phyloP scores from a whole-genome alignment of 768 basidiomycete species.

The Pleurotus salmoneostramineus region DNA sequence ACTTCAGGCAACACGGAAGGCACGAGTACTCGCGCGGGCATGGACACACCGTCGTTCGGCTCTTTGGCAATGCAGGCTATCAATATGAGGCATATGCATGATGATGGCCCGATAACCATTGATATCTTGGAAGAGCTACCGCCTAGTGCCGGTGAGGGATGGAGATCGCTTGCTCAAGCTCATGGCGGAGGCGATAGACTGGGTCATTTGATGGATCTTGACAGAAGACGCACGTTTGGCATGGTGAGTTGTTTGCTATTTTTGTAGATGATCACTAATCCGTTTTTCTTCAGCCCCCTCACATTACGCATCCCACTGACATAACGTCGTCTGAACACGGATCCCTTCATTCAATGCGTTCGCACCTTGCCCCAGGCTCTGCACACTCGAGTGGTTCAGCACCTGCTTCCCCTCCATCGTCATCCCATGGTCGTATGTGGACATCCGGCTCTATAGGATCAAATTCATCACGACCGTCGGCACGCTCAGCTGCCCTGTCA shows the following conservation, averaged over 20 bases:
- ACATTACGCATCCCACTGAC: conserved; percentile 35
- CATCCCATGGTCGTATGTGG: conserved; percentile 9
- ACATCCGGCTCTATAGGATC: conserved; percentile 41
- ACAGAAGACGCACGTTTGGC: conserved; percentile 58
- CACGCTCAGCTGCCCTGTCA: conserved; percentile 32
- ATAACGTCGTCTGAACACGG: conserved; percentile 53
- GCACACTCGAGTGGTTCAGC: conserved; percentile 50
- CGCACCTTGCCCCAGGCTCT: conserved; percentile 46
- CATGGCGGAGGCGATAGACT: conserved; percentile 15
- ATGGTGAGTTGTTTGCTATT: conserved; percentile 37
- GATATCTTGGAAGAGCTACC: conserved; percentile 71
- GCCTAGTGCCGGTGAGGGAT: conserved; percentile 55
- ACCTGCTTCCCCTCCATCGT: conserved; percentile 36
- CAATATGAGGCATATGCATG: conserved; percentile 6
- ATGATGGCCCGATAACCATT: conserved; percentile 34
- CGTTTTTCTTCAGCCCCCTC: conserved; percentile 27
- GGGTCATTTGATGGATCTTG: conserved; percentile 19
- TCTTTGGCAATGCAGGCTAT: conserved; percentile 6
- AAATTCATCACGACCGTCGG: conserved; percentile 50
- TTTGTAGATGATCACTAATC: not conserved
- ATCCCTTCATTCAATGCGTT: conserved; percentile 62
- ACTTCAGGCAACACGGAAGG: conserved; percentile 1
- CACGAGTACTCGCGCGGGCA: conserved; percentile 23
- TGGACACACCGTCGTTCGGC: conserved; percentile 5
- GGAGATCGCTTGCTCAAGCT: conserved; percentile 51